phyloP scores from a whole-genome alignment of 2,329 filamentous ascomycete genomes.

The Aspergillus versicolor region DNA sequence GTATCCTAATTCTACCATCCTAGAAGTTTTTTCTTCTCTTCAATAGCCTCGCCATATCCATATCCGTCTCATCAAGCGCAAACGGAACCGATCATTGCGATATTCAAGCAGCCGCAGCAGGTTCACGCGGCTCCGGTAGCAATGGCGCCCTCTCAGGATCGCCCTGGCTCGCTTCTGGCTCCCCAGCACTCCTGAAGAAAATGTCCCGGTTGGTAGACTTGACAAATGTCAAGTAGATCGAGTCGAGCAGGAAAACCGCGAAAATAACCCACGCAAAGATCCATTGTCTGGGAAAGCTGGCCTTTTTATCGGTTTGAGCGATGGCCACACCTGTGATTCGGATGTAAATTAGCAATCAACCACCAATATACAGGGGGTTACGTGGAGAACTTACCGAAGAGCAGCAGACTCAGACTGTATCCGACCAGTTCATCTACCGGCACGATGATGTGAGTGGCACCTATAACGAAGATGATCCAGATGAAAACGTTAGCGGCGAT shows the following conservation, averaged over 20 bases:
- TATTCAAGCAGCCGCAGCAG: neutral
- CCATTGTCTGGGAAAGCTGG: conserved; percentile 78
- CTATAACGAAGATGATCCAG: conserved; percentile 77
- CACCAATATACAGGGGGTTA: neutral
- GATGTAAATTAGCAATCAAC: neutral
- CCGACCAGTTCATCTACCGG: conserved; percentile 79
- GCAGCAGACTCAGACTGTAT: conserved; percentile 71
- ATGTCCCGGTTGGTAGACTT: conserved; percentile 37
- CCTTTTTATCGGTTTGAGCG: conserved; percentile 69
- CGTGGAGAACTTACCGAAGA: conserved; percentile 54
- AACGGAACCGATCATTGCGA: too few species aligned
- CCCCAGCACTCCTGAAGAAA: conserved; percentile 32
- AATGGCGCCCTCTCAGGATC: conserved; percentile 57
- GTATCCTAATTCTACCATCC: too few species aligned
- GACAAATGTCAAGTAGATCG: conserved; percentile 47
- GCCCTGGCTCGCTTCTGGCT: conserved; percentile 35
- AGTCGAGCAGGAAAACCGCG: conserved; percentile 68
- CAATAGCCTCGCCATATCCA: too few species aligned
- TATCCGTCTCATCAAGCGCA: too few species aligned
- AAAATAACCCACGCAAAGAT: conserved; percentile 89
- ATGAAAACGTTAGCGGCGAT: conserved; percentile 85
- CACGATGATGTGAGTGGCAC: conserved; percentile 69
- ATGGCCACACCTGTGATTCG: conserved; percentile 62
- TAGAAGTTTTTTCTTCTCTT: too few species aligned
- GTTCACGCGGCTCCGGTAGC: conserved; percentile 40